Base-by-base conservation (phyloP, 2,329 filamentous ascomycete species). In the Hymenotorrendiella dingleyae region DNA sequence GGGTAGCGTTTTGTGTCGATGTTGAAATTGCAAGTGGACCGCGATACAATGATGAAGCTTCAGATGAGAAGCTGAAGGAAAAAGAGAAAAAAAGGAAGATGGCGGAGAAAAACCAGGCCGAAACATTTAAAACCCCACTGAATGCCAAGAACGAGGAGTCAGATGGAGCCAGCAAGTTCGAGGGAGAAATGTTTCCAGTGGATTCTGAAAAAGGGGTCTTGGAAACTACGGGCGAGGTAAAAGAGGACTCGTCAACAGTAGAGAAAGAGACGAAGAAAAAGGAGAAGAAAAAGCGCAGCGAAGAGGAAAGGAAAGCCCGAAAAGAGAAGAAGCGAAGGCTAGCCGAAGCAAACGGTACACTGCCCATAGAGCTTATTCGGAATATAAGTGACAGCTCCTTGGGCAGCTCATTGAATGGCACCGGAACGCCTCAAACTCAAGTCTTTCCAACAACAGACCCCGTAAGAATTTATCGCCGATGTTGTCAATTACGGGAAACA, bases 1-100 rank as follows among this genome's bases (percentile, higher is more conserved):
- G 89, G 40, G 93, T 98, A 0, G 86, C 91, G 0, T 98, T 98
- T 59, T 95, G 87, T 55, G 93, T 98, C 3, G 93, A 98, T 59
- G 90, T 98, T 4, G 93, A 98, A 63, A 94, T 98, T 58, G 91
- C 91, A 3, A 87, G 89, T 0, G 81, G 87, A 59, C 87, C 90
- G 19, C 82, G 79, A 54, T 93, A 94, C 54, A 66, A 70, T 11
- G 86, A 93, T 3, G 71, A 71, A 12, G 66, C 68, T 12, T 64
- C 61, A 34, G 57, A 56, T 42, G 67, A 60, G 49, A 70, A 77
- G 40, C 48, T 73, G 8, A 65, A 68, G 6, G 66, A 72, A n/a
- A 64, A 63, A 39, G 58, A 55, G 44, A 69, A 77, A 17, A 86
- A 82, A 59, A 78, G 76, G 45, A 83, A 76, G 56, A 66, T 76